Base-by-base conservation (phyloP, 495 filamentous ascomycete species). In the Podospora bellae-mahoneyi region DNA sequence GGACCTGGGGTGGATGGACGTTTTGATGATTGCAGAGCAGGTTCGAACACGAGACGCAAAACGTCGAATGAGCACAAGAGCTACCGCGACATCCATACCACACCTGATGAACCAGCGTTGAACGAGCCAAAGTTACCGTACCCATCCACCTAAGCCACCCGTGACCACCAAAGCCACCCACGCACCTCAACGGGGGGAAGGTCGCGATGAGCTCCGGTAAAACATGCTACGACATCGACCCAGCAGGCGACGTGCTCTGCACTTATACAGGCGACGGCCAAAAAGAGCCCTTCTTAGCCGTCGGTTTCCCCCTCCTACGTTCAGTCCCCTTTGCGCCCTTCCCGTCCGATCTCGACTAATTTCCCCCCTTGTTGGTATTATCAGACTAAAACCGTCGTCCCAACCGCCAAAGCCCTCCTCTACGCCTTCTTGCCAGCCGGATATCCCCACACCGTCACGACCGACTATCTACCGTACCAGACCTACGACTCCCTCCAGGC, bases 381-480 rank as follows among this genome's bases (percentile, higher is more conserved):
- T 23, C 74, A 78, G 76, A 70, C 74, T 44, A 75, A 75, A 71
- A 73, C 73, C 61, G 60, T 68, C 30, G 72, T 76, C 13, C 75
- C 77, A 18, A 60, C 72, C 19, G 69, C 72, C 64, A 76, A 75
- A 68, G 75, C 73, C 15, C 19, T 90, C 10, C 79, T 91, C 61
- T 86, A 88, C 72, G 84, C 96, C 60, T 99, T 99, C 78, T 83
- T 99, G n/a, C 95, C 94, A 0, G 89, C 91, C 10, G 94, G 95
- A 44, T 99, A 91, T 82, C 95, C 95, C 4, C 86, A 94, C 67
- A 94, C 91, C 73, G 95, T 99, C 55, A 96, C 90, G 13, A 80
- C 88, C 34, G 95, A 99, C 78, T 99, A 99, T 79, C 83, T 93
- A 60, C 81, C 89, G 84, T 97, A 82, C 72, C 82, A 84, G 83